phyloP scores from a whole-genome alignment of 352 stramenopile species.

The Pythium phragmiticola region DNA sequence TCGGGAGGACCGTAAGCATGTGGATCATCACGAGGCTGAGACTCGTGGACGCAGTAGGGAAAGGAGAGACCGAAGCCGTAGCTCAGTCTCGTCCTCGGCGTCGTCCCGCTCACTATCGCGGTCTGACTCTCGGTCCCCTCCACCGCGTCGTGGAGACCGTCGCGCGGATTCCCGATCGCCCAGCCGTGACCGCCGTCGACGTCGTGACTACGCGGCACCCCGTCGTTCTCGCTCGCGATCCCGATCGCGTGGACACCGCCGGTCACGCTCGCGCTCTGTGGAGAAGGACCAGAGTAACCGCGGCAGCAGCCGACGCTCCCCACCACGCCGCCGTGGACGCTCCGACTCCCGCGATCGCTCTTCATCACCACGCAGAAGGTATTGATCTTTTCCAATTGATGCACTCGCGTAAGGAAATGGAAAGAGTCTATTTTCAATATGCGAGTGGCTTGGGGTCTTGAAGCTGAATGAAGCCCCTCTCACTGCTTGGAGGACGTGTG shows the following conservation, averaged over 20 bases:
- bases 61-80: neutral
- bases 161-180: conserved; percentile 6
- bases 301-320: neutral
- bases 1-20: neutral
- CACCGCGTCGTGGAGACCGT: conserved; percentile 1
- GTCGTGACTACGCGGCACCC: neutral
- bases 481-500: conserved; percentile 62
- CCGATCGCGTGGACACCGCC: conserved; percentile 4
- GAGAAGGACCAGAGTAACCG: neutral
- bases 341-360: conserved; percentile 13
- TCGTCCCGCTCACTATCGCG: conserved; percentile 6
- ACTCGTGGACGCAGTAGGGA: conserved; percentile 8
- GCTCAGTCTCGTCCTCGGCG: conserved; percentile 5
- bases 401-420: neutral
- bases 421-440: neutral
- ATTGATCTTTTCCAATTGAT: neutral
- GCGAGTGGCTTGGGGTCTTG: neutral
- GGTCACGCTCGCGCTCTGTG: conserved; percentile 3
- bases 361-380: neutral
- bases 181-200: neutral
- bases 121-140: neutral
- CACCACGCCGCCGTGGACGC: neutral
- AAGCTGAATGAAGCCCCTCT: neutral
- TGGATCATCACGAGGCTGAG: neutral
- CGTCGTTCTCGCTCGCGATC: conserved; percentile 13